Percentiles rank a stretch among this genome's conserved stretches.
Conservation (phyloP, 2,329 filamentous ascomycete species). For the Cytospora chrysosperma region DNA sequence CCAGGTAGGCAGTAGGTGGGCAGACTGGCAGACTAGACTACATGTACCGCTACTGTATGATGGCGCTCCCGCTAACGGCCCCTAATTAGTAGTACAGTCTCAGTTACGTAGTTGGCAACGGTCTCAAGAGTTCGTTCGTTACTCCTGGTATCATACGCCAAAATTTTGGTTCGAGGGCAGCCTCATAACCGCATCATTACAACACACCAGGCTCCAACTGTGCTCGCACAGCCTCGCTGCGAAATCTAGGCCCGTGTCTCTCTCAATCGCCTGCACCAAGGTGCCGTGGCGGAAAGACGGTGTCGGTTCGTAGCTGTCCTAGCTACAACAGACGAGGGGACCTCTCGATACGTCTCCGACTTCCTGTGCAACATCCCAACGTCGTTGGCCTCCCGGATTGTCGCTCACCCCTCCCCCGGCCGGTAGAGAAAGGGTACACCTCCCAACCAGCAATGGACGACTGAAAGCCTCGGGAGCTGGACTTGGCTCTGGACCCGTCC, state of each 20-base stretch:
- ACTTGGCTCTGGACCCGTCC: neutral
- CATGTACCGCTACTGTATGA: neutral
- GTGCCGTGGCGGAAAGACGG: neutral
- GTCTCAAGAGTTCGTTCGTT: neutral
- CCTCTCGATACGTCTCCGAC: neutral
- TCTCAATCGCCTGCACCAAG: neutral
- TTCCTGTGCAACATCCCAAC: slow-evolving; percentile 6
- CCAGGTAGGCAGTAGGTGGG: too few relatives aligned
- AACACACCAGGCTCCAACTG: neutral
- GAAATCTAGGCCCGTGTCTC: neutral
- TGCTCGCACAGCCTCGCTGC: neutral
- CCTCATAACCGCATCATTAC: neutral
- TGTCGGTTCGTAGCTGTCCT: neutral
- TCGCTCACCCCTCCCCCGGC: too few relatives aligned
- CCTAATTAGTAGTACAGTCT: neutral
- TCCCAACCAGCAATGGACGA: neutral
- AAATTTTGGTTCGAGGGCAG: too few relatives aligned
- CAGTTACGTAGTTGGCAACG: neutral
- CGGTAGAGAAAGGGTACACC: neutral
- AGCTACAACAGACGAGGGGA: neutral
- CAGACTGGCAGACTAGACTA: too few relatives aligned
- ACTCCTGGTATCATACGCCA: neutral
- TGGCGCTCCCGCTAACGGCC: neutral
- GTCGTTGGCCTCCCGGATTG: slow-evolving; percentile 20
- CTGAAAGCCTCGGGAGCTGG: neutral